phyloP scores from a whole-genome alignment of 768 basidiomycete species.

The Trichaptum fuscoviolaceum region DNA sequence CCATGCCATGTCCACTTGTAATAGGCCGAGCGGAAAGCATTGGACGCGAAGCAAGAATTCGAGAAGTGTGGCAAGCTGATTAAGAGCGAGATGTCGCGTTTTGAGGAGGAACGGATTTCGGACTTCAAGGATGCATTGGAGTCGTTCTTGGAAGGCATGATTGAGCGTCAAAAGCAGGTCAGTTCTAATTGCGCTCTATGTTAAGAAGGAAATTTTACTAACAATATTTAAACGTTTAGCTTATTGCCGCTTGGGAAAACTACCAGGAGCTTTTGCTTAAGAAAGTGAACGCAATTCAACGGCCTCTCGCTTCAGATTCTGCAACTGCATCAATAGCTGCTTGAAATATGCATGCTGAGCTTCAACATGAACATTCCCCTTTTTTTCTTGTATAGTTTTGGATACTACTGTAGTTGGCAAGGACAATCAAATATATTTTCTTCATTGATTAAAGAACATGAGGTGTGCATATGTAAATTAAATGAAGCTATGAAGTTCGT shows the following conservation, averaged over 20 bases:
- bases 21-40: conserved; percentile 79
- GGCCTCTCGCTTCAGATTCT: not conserved
- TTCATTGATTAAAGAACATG: not conserved
- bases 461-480: not conserved
- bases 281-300: conserved; percentile 25
- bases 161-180: conserved; percentile 76
- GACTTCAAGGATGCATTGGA: conserved; percentile 88
- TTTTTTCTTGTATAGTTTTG: not conserved
- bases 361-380: not conserved
- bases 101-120: conserved; percentile 89
- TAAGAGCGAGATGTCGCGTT: conserved; percentile 84
- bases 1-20: not conserved
- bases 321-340: not conserved
- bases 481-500: not conserved
- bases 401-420: not conserved
- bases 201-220: conserved; percentile 8
- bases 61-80: conserved; percentile 84
- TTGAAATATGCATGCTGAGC: not conserved
- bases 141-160: conserved; percentile 83
- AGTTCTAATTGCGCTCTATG: conserved; percentile 14
- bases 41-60: conserved; percentile 84
- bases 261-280: conserved; percentile 73
- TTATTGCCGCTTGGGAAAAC: conserved; percentile 75
- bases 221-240: conserved; percentile 30
- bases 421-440: not conserved